Conservation (phyloP, 495 filamentous ascomycete species). For the Cudoniella acicularis region DNA sequence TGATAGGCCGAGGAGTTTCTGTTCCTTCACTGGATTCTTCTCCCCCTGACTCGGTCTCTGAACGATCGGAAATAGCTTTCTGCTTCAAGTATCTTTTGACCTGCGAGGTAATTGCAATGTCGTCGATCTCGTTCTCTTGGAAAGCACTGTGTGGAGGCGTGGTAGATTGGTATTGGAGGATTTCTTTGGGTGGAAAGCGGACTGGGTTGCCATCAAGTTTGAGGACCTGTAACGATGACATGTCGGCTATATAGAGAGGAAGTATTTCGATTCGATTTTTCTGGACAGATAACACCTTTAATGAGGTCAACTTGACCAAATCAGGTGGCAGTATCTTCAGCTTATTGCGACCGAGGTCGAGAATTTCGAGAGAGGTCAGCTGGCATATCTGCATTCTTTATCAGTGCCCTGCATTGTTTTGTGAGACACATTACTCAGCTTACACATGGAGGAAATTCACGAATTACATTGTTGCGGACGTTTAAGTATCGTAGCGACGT, state of each 20-base stretch:
- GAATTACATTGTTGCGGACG: slow-evolving; percentile 79
- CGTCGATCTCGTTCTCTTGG: slow-evolving; percentile 51
- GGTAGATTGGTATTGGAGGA: slow-evolving; percentile 44
- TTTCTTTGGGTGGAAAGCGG: slow-evolving; percentile 59
- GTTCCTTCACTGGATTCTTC: slow-evolving; percentile 62
- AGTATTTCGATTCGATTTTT: slow-evolving; percentile 83
- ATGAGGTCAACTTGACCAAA: slow-evolving; percentile 69
- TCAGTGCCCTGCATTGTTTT: slow-evolving; percentile 20
- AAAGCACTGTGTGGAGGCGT: slow-evolving; percentile 39
- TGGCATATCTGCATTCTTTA: slow-evolving; percentile 57
- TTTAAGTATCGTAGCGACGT: slow-evolving; percentile 92
- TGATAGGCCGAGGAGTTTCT: slow-evolving; percentile 75
- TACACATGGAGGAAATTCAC: slow-evolving; percentile 69
- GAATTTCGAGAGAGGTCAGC: slow-evolving; percentile 81
- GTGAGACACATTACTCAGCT: not conserved
- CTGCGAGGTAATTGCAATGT: slow-evolving; percentile 63
- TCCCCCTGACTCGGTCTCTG: slow-evolving; percentile 58
- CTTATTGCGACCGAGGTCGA: slow-evolving; percentile 86
- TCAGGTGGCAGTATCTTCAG: slow-evolving; percentile 73
- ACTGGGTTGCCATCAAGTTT: slow-evolving; percentile 87
- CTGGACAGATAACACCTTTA: slow-evolving; percentile 75
- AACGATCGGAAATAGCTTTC: slow-evolving; percentile 47
- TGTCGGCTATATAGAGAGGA: slow-evolving; percentile 79
- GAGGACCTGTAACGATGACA: slow-evolving; percentile 80
- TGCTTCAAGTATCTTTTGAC: slow-evolving; percentile 76